Percentiles rank a stretch among this genome's conserved stretches.
Evolutionary conservation across 208 protist genomes (phyloP).

Genomic region (Acanthamoeba rhysodes): DNA sequence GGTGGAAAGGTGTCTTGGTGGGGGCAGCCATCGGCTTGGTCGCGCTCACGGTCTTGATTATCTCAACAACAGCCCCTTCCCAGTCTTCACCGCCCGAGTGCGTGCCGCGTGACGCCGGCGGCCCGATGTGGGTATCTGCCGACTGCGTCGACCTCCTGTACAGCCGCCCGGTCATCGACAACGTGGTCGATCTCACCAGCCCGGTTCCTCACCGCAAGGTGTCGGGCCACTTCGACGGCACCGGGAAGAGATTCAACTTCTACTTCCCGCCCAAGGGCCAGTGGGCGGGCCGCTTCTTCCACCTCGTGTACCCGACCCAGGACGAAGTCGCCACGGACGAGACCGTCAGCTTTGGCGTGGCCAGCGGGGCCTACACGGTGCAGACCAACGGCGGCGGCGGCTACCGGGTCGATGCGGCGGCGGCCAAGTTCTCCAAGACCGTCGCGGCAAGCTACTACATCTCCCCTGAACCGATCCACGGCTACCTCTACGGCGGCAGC

Average conservation of each 20-base stretch:
- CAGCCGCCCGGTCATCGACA: constrained; percentile 3
- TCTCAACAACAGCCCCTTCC: background rate
- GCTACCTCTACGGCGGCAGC: constrained; percentile 49
- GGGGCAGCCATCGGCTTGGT: background rate
- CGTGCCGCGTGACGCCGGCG: background rate
- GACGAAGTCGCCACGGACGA: background rate
- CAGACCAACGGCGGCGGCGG: constrained; percentile 24
- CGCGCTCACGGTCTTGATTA: background rate
- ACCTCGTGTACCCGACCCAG: constrained; percentile 2
- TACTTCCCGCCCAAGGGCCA: constrained; percentile 16
- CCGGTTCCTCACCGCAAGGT: constrained; percentile 34
- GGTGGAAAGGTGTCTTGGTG: too few relatives aligned
- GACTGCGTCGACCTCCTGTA: constrained; percentile 28
- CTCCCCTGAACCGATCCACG: background rate
- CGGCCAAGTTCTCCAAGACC: constrained; percentile 30
- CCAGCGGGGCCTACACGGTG: constrained; percentile 27
- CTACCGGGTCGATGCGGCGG: constrained; percentile 5
- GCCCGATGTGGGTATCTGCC: background rate
- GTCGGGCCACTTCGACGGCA: constrained; percentile 3
- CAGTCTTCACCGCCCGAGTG: background rate
- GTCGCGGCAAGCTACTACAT: constrained; percentile 34
- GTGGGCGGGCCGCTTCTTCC: constrained; percentile 38
- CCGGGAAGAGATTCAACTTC: constrained; percentile 40
- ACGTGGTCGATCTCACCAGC: background rate
- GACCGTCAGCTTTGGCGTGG: background rate